Evolutionary conservation across 2,329 filamentous ascomycete species (phyloP).

Genomic region (Stemphylium vesicarium): DNA sequence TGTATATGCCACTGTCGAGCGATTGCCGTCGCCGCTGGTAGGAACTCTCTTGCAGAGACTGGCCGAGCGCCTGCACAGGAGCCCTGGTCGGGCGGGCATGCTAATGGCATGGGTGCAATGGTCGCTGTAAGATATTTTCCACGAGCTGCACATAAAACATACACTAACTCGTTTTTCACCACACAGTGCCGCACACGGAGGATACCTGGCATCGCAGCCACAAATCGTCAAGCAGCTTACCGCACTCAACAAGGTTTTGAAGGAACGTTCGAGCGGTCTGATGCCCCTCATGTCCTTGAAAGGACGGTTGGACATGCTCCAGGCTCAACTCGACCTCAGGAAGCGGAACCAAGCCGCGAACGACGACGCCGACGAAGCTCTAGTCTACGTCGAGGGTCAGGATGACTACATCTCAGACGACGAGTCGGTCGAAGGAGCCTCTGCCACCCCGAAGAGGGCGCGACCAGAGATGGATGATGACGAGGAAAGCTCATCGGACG

Average conservation of each 20-base stretch:
- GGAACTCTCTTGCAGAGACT: conserved; percentile 80
- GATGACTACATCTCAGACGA: conserved; percentile 64
- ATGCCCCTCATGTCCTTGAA: conserved; percentile 85
- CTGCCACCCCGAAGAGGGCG: conserved; percentile 31
- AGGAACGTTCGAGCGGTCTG: conserved; percentile 82
- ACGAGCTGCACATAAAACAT: background rate
- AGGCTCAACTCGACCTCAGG: conserved; percentile 84
- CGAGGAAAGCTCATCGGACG: conserved; percentile 59
- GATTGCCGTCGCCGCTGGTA: conserved; percentile 84
- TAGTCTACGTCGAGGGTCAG: conserved; percentile 88
- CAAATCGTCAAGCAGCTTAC: conserved; percentile 79
- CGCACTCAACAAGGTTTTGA: conserved; percentile 83
- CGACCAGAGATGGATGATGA: conserved; percentile 36
- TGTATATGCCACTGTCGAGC: conserved; percentile 87
- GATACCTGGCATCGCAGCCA: conserved; percentile 85
- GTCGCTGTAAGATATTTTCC: conserved; percentile 63
- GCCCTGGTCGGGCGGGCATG: conserved; percentile 86
- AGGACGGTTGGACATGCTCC: conserved; percentile 93
- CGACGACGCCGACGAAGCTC: conserved; percentile 70
- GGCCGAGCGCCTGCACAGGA: conserved; percentile 82
- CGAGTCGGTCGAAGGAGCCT: conserved; percentile 50
- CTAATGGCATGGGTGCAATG: conserved; percentile 96
- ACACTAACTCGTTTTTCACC: background rate
- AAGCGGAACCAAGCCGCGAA: conserved; percentile 67
- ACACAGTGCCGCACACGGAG: conserved; percentile 76